Percentiles rank a stretch among this genome's conserved stretches.
Evolutionary conservation across 2,329 filamentous ascomycete species (phyloP).

Genomic region (Exserohilum rostratum): DNA sequence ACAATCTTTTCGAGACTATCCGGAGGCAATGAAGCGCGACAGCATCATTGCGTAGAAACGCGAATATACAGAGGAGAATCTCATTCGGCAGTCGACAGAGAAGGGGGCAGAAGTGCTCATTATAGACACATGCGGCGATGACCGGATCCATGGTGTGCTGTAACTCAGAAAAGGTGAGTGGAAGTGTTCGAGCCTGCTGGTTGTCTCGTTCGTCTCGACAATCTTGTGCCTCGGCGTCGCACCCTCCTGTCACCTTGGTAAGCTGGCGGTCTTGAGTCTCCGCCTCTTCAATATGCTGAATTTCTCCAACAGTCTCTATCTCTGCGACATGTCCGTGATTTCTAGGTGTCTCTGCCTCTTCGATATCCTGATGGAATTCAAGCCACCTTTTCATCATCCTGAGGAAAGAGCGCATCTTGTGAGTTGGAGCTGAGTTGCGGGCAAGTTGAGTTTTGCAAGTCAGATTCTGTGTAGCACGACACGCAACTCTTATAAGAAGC

Average conservation of each 20-base stretch:
- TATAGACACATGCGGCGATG: slow-evolving; percentile 25
- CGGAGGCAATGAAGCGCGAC: not conserved
- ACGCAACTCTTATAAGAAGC: not conserved
- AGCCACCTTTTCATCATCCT: not conserved
- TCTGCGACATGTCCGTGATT: too few relatives aligned
- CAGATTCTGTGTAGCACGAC: not conserved
- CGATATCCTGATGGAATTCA: not conserved
- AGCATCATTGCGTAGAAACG: slow-evolving; percentile 10
- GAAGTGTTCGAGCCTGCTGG: not conserved
- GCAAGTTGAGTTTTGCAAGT: not conserved
- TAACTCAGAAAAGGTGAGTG: not conserved
- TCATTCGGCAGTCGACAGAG: slow-evolving; percentile 23
- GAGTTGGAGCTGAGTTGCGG: not conserved
- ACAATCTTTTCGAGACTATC: not conserved
- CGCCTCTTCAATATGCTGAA: too few relatives aligned
- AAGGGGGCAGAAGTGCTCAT: slow-evolving; percentile 25
- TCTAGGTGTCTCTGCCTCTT: not conserved
- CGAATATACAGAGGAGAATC: slow-evolving; percentile 22
- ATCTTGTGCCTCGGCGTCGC: not conserved
- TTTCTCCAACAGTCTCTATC: too few relatives aligned
- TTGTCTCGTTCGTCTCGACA: not conserved
- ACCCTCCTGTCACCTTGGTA: not conserved
- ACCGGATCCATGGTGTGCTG: slow-evolving; percentile 24
- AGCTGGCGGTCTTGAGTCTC: not conserved
- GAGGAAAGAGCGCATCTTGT: not conserved